Conservation (phyloP, 2,329 filamentous ascomycete genomes). For the Chaetoscypha palmicola region DNA sequence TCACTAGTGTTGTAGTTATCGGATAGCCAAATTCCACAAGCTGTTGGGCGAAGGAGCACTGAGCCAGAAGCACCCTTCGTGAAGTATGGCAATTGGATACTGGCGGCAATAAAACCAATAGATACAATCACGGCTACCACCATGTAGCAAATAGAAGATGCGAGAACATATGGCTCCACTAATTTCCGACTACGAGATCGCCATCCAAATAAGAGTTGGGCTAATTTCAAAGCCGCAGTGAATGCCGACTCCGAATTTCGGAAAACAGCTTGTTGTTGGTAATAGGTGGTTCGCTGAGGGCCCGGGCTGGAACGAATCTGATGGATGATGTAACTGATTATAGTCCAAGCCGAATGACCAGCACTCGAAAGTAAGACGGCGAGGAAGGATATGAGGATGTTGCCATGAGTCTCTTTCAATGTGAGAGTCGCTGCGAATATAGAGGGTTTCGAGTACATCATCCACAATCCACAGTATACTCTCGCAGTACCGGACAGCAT, state of each 20-base stretch:
- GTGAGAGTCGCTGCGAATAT: too few species aligned
- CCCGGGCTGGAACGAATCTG: not conserved
- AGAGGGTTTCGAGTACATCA: too few species aligned
- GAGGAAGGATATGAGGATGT: slow-evolving; percentile 4
- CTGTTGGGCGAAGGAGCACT: not conserved
- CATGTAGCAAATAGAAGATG: not conserved
- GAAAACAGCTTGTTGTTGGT: slow-evolving; percentile 8
- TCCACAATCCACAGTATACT: too few species aligned
- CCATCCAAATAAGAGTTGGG: slow-evolving; percentile 2
- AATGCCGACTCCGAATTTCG: slow-evolving; percentile 6
- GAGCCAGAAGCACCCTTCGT: not conserved
- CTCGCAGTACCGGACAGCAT: too few species aligned
- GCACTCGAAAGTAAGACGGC: slow-evolving; percentile 2
- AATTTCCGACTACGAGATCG: not conserved
- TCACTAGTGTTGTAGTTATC: not conserved
- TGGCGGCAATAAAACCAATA: not conserved
- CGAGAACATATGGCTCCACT: not conserved
- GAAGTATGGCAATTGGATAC: not conserved
- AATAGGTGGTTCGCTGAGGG: not conserved
- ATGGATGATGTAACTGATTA: slow-evolving; percentile 9
- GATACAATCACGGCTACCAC: not conserved
- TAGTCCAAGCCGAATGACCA: slow-evolving; percentile 7
- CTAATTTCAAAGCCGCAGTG: not conserved
- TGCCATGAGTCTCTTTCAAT: slow-evolving; percentile 1
- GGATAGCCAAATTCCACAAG: not conserved